phyloP scores from a whole-genome alignment of 164 flowering plant species.

The Umbilicus rupestris region DNA sequence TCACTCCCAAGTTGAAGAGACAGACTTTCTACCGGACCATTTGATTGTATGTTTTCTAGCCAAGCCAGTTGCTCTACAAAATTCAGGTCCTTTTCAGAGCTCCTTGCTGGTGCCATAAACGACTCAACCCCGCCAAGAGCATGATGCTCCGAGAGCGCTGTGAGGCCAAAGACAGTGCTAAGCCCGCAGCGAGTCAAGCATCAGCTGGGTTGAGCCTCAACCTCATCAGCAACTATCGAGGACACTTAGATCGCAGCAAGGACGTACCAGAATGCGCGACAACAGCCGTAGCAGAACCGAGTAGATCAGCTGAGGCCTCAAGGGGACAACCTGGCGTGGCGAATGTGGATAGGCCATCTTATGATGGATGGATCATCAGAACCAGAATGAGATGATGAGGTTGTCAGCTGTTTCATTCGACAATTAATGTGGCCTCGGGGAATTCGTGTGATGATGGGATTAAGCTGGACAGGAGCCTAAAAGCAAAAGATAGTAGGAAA shows the following conservation, averaged over 20 bases:
- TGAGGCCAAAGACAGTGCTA: constrained; percentile 76
- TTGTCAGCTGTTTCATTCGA: constrained; percentile 16
- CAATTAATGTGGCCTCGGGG: too few relatives aligned
- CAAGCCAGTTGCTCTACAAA: constrained; percentile 74
- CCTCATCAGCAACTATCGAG: constrained; percentile 23
- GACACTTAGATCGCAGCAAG: constrained; percentile 16
- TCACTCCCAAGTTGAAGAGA: too few relatives aligned
- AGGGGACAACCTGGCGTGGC: constrained; percentile 15
- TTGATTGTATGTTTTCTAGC: constrained; percentile 22
- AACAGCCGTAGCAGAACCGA: constrained; percentile 19
- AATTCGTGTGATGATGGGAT: too few relatives aligned
- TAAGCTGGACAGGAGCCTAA: too few relatives aligned
- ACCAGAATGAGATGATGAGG: constrained; percentile 25
- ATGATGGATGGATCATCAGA: constrained; percentile 61
- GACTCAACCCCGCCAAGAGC: constrained; percentile 33
- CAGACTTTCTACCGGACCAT: too few relatives aligned
- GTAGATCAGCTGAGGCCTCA: constrained; percentile 20
- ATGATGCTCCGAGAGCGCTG: constrained; percentile 33
- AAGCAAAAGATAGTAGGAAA: too few relatives aligned
- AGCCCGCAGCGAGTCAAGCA: constrained; percentile 29
- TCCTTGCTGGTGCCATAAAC: constrained; percentile 61
- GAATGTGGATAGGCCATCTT: constrained; percentile 47
- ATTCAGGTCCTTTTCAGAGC: constrained; percentile 59
- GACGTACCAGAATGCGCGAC: constrained; percentile 24
- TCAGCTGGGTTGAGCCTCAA: constrained; percentile 21